Base-by-base conservation (phyloP, 2,329 filamentous ascomycete genomes). In the Alternaria sp. region DNA sequence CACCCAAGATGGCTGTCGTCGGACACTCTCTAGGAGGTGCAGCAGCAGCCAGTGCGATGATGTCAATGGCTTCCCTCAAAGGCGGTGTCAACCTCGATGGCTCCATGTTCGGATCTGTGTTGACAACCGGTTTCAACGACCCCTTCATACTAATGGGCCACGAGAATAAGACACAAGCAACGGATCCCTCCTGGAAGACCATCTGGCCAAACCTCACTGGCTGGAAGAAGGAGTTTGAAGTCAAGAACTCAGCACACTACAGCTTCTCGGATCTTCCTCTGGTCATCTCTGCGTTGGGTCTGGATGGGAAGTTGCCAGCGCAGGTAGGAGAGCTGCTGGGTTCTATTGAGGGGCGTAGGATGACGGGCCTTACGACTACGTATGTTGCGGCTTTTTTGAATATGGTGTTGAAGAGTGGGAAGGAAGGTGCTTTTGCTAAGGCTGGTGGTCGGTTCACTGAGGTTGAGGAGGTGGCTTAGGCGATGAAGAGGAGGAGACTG, bases 1-100 rank as follows among this genome's bases (percentile, higher is more conserved):
- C 6, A 5, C 47, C 33, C 2, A 66, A 70, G 5, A 64, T 64
- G 20, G 74, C 69, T 1, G 33, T 78, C 6, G 20, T 79, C 4
- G 80, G 80, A 5, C 79, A 82, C 49, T 81, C 79, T 3, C 57
- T 81, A 5, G 79, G 79, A 14, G 80, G 79, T 10, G 76, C 77
- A 1, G 73, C 79, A 3, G 70, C 75, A 7, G 69, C 71, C 3
- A 53, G 61, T 2, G 60, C 71, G 33, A 53, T 72, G 64, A 18
- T 68, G 21, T 47, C 66, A 5, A 54, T 67, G 1, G 25, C 66
- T 0, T 73, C 72, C 4, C 63, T 76, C 23, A 55, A 62, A 3
- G 78, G 75, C 5, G 79, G 70, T 5, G 30, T 78, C 25, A 79
- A 81, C 50, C 61, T 82, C n/a, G 79, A 82, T 54, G 78, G 80